A percentile compares a stretch with the other conserved stretches of the same genome.
Conservation (phyloP, 257 asterid species). For the Eucommia ulmoides region DNA sequence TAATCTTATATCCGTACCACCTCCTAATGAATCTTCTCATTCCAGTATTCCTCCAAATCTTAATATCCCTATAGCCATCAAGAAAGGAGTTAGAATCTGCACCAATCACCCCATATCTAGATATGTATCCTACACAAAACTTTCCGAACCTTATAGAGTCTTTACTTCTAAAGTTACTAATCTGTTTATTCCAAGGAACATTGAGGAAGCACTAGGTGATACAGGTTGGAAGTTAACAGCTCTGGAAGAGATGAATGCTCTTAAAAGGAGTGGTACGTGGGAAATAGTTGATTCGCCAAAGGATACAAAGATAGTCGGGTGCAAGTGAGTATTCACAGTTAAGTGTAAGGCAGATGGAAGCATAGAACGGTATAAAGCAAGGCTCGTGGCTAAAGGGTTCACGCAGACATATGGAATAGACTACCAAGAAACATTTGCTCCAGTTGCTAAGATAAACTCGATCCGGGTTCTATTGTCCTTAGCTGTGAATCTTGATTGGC, state of each 20-base stretch:
- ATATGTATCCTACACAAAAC: neutral
- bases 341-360: neutral
- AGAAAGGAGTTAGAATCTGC: too few relatives aligned
- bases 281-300: neutral
- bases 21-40: too few relatives aligned
- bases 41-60: too few relatives aligned
- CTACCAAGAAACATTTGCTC: neutral
- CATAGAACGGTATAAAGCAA: neutral
- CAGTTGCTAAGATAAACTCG: neutral
- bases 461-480: neutral
- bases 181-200: neutral
- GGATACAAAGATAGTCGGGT: conserved; percentile 1
- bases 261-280: conserved; percentile 2
- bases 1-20: too few relatives aligned
- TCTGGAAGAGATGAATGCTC: neutral
- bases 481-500: neutral
- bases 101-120: too few relatives aligned
- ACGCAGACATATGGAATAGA: neutral
- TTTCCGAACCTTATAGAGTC: neutral
- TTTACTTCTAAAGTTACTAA: neutral
- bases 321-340: conserved; percentile 2
- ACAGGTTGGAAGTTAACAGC: neutral
- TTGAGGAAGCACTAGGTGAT: neutral
- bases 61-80: too few relatives aligned
- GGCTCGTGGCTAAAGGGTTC: neutral